Evolutionary conservation across 2,329 filamentous ascomycete species (phyloP), one percentile per base, ranked within the genome.

Genomic region (Aspergillus novoparasiticus): DNA sequence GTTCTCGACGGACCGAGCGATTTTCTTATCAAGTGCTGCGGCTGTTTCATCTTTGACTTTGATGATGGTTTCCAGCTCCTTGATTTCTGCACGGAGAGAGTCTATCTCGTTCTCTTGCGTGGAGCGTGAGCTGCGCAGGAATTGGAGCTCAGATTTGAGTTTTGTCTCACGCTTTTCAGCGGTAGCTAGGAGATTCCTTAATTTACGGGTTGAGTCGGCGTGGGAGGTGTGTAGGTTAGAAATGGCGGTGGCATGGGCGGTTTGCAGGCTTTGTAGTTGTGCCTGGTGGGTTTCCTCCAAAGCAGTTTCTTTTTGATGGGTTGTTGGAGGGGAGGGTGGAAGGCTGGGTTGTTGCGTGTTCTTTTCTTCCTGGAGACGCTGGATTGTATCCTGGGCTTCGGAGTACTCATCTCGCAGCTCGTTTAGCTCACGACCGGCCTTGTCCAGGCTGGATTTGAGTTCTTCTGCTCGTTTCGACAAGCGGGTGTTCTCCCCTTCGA

Each of bases 31-130:
- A 21, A 81, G 58, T 4, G 75, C 78, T 0, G 71, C 72, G 19
- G 78, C 72, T 2, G 78, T 72, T 51, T 79, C 77, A n/a, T 80
- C 77, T 59, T 80, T 81, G 1, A 72, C 72, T 14, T 75, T 73
- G 28, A 80, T 75, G 23, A 77, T 59, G 16, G 74, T 68, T 51
- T 78, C 70, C 2, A 79, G 70, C 9, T 73, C 66, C 32, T 74
- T 68, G 55, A 78, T 71, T 53, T 80, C 77, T 6, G 71, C 54
- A 41, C 68, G 73, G 34, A 79, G 72, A 19, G 66, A 61, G 19
- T 70, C 64, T 32, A 78, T 48, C 48, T 76, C 70, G 9, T 61
- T 54, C 30, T 73, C 72, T 21, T 75, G 69, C 1, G 62, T 62
- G 6, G 66, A 48, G 16, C 63, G 55, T 1, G 67, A 68, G 26